Evolutionary conservation across 2,329 filamentous ascomycete genomes (phyloP), one percentile per base, ranked within the genome.

Genomic region (Sclerotinia glacialis): DNA sequence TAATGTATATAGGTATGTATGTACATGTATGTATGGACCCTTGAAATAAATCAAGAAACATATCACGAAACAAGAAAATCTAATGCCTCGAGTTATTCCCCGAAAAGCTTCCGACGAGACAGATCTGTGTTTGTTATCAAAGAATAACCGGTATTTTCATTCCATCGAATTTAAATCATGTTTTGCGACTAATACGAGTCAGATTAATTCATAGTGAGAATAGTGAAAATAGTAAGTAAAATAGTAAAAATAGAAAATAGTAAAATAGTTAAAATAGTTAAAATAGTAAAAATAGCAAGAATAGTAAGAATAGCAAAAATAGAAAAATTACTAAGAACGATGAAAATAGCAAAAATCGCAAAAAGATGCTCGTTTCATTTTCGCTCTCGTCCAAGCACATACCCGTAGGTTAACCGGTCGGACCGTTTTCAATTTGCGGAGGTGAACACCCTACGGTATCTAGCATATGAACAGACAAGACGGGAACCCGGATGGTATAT

Each of bases 341-440:
- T n/a, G n/a, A n/a, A n/a, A n/a, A n/a, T n/a, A 16, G 5, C 6
- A 14, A 7, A 5, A 46, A 31, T 8, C 9, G 2, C n/a, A 46
- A 46, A 46, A 9, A 11, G 56, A 34, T 26, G 42, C 28, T 47
- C 28, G 56, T 47, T 16, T 40, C 37, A 40, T 40, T 40, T 6
- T 47, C 28, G 44, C 56, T 23, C 28, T 60, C 56, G 42, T 60
- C 56, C 47, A 60, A 60, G 56, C 42, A 60, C 42, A 34, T 23
- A 60, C 42, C 42, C 42, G 42, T 60, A 40, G 37, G 37, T 40
- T 40, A 60, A 47, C 56, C 42, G 56, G 56, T 23, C 55, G 55
- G 55, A 46, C 55, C 42, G 56, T 59, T 59, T 34, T 59, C 37
- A 37, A 37, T 37, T 37, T 37, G 56, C 56, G 56, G 56, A 59